Evolutionary conservation across 768 basidiomycete genomes (phyloP), one percentile per base, ranked within the genome.

Genomic region (Lanmaoa rubissima): DNA sequence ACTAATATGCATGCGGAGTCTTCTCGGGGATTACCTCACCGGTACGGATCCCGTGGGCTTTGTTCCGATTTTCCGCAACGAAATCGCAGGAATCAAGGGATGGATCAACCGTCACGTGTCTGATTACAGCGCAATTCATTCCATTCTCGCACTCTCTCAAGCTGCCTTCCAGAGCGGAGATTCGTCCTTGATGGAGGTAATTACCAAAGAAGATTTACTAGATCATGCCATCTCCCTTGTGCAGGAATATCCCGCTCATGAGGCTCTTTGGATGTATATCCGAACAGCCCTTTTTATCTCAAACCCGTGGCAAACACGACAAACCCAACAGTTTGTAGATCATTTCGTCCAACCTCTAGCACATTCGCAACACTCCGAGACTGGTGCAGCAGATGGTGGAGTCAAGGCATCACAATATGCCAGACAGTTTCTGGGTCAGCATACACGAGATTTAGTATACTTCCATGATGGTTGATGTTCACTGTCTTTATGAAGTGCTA

Each of bases 41-140:
- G 69, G 62, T 14, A 40, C 12, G 47, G 51, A 61, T 19, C 9
- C n/a, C 13, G 1, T 60, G 10, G 52, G 54, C 16, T 62, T 74
- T 55, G 41, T 73, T 43, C 48, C 60, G 4, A 59, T 82, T 32
- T 65, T 86, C 11, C 34, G 55, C 10, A 65, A 72, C 4, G 83
- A 86, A 60, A 66, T 73, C 21, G 14, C 32, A 5, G 64, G 61
- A 14, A 61, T 80, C 31, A 74, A 71, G 31, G 59, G 58, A 45
- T 90, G 88, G 88, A 74, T 88, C 13, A 76, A 83, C 42, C 66
- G 61, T n/a, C 86, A 90, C 63, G 73, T 87, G 32, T 84, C 84
- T 26, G 88, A 90, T 66, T 82, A 84, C 65, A 83, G 85, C 45
- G 82, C 87, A 5, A 75, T 83, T 40, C 80, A 88, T 59, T 82